Base-by-base conservation (phyloP, 2,329 filamentous ascomycete genomes). In the Diaporthe destruens region DNA sequence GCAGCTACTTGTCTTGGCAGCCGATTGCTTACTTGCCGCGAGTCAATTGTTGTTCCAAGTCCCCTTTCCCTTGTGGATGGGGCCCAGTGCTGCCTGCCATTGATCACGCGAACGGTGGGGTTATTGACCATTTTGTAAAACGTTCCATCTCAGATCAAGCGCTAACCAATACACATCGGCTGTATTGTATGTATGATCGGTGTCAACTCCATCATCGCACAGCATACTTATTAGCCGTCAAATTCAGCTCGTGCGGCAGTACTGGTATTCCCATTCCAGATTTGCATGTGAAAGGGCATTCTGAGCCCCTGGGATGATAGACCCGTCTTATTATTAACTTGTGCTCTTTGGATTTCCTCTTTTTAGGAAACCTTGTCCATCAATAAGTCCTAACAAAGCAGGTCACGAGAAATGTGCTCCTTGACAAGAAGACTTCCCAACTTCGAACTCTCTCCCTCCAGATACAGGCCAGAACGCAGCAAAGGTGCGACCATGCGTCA, bases 381-480 rank as follows among this genome's bases (percentile, higher is more conserved):
- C 57, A 67, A 71, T 44, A 71, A 67, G 53, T 71, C 59, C 39
- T 56, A n/a, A 25, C 39, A 56, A 47, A 23, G 29, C 20, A 34
- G 69, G 59, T 67, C 69, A 67, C 36, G 57, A 39, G 44, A 49
- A 53, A 67, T 56, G 34, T 66, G n/a, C 42, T 67, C 69, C 57
- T 49, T 29, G 29, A 44, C 53, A 54, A 56, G 53, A 42, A 55
- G 49, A n/a, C 47, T 32, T 47, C 39, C 47, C 56, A 34, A 39
- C 16, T 51, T 53, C 36, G 32, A 51, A 20, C 55, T 32, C 69
- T 67, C 36, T 36, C 32, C 32, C 12, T 36, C 23, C 47, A 11
- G 20, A 29, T 25, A 23, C 61, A 11, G 47, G 47, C 29, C n/a
- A 32, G 11, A 25, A 18, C 32, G n/a, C 29, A 39, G 25, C 8